Evolutionary conservation across 441 rosid genomes (phyloP).

Genomic region (Daphne laureola): DNA sequence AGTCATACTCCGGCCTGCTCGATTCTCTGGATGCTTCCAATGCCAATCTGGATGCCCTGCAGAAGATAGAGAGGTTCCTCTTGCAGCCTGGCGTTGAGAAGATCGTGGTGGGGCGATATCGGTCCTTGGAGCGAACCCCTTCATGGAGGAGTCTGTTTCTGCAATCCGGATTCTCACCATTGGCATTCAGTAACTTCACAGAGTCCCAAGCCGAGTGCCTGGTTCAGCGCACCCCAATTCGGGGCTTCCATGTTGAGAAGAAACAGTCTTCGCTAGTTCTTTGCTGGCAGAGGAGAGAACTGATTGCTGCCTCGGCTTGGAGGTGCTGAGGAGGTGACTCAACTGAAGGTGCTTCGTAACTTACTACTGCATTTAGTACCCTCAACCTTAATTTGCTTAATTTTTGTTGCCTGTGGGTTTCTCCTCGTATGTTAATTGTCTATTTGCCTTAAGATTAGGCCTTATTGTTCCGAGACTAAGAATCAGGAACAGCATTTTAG

Average conservation of each 20-base stretch:
- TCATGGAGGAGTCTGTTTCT: conserved; percentile 40
- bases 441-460: conserved; percentile 32
- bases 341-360: conserved; percentile 24
- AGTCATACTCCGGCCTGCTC: conserved; percentile 35
- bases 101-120: conserved; percentile 42
- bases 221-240: conserved; percentile 39
- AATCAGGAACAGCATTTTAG: conserved; percentile 25
- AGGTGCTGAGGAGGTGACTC: conserved; percentile 28
- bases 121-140: conserved; percentile 29
- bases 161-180: conserved; percentile 53
- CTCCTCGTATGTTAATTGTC: conserved; percentile 41
- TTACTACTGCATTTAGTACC: conserved; percentile 26
- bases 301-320: conserved; percentile 55
- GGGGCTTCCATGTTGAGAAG: conserved; percentile 53
- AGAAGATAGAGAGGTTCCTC: conserved; percentile 51
- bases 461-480: conserved; percentile 27
- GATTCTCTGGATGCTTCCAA: conserved; percentile 62
- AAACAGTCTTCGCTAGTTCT: conserved; percentile 48
- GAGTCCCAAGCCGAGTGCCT: conserved; percentile 58
- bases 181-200: conserved; percentile 47
- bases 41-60: conserved; percentile 36
- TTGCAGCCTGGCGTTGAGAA: conserved; percentile 47
- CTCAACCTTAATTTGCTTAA: conserved; percentile 15
- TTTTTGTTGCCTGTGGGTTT: conserved; percentile 21
- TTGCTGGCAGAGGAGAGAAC: conserved; percentile 59